A percentile compares a stretch with the other conserved stretches of the same genome.
Conservation (phyloP, 148 eudicot genomes). For the Agrostemma githago region DNA sequence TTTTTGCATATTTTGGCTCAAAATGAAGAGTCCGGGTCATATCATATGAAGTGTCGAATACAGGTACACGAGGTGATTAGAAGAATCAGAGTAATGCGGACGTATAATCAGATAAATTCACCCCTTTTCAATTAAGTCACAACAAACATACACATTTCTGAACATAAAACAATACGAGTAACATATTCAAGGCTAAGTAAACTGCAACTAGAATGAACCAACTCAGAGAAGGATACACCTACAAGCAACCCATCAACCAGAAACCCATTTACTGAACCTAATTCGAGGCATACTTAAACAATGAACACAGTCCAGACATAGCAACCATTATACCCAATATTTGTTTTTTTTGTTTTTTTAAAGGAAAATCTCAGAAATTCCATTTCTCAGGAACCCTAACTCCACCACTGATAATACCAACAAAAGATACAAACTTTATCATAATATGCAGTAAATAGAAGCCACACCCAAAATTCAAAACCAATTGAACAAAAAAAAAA, state of each 20-base stretch:
- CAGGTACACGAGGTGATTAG: no score
- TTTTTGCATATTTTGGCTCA: no score
- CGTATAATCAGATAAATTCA: not conserved
- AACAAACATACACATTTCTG: not conserved
- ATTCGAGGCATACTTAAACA: not conserved
- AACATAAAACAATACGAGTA: not conserved
- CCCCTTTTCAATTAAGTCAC: not conserved
- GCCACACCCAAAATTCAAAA: no score
- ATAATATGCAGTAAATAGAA: not conserved
- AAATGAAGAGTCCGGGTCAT: no score
- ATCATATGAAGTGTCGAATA: no score
- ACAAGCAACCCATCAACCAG: not conserved
- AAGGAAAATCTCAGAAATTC: no score
- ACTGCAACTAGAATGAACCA: not conserved
- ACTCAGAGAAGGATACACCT: not conserved
- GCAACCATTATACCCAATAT: no score
- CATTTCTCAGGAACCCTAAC: no score
- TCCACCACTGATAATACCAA: no score
- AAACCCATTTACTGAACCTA: not conserved
- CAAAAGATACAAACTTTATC: not conserved
- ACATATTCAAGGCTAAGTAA: not conserved
- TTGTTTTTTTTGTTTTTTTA: no score
- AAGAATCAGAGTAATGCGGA: not conserved
- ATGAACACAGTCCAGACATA: not conserved
- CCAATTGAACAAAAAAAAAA: no score